Evolutionary conservation across 495 filamentous ascomycete genomes (phyloP).

Genomic region (Immersiella caudata): DNA sequence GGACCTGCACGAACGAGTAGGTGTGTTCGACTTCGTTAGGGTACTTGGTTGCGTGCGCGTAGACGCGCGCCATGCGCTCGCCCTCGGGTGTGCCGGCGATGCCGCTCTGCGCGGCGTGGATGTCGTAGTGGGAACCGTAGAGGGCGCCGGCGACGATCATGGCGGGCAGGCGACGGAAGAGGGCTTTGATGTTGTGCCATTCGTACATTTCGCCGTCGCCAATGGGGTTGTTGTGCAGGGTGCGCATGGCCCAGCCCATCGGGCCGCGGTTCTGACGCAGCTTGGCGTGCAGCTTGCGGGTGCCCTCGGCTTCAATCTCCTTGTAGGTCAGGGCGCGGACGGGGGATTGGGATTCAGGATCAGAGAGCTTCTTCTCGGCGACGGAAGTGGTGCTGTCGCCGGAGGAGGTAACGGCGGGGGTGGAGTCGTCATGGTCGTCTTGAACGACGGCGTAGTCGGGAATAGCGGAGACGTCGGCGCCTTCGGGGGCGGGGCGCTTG

Average conservation of each 20-base stretch:
- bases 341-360: conserved; percentile 40
- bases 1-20: conserved; percentile 74
- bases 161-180: conserved; percentile 65
- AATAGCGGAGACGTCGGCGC: conserved; percentile 36
- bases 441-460: conserved; percentile 61
- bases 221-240: conserved; percentile 67
- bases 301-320: conserved; percentile 55
- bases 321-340: conserved; percentile 51
- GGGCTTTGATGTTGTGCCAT: conserved; percentile 59
- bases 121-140: conserved; percentile 74
- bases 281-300: conserved; percentile 54
- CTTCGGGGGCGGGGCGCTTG: conserved; percentile 50
- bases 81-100: conserved; percentile 67
- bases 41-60: conserved; percentile 66
- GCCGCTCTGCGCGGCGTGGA: conserved; percentile 68
- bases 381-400: conserved; percentile 28
- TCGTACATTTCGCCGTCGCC: conserved; percentile 70
- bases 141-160: conserved; percentile 56
- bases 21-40: conserved; percentile 76
- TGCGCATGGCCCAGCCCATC: conserved; percentile 73
- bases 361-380: conserved; percentile 29
- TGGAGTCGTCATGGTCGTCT: conserved; percentile 45
- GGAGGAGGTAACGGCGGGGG: conserved; percentile 31
- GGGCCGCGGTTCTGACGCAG: conserved; percentile 62
- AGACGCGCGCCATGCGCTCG: conserved; percentile 59